Evolutionary conservation across 2,329 filamentous ascomycete genomes (phyloP).

Genomic region (Colletotrichum noveboracense): DNA sequence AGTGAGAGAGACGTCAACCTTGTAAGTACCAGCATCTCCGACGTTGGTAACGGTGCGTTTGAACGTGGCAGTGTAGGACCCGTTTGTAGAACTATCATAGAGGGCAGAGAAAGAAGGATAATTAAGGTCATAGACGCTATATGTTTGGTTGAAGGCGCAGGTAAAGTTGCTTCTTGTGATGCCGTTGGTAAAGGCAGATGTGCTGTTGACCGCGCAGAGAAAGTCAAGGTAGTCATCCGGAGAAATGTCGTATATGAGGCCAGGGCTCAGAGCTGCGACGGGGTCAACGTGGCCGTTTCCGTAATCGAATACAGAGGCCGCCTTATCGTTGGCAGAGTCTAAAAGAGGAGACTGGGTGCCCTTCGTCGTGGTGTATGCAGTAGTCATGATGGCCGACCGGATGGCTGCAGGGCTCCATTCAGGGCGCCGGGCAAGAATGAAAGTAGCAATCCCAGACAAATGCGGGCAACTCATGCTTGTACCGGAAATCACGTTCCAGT

Average conservation of each 20-base stretch:
- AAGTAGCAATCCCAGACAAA: conserved; percentile 16
- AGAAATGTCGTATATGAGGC: conserved; percentile 23
- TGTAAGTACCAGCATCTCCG: conserved; percentile 8
- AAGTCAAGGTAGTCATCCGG: conserved; percentile 27
- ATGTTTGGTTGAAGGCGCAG: background rate
- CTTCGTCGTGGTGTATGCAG: background rate
- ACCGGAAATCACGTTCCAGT: conserved; percentile 19
- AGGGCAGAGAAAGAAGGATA: conserved; percentile 18
- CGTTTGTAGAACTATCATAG: background rate
- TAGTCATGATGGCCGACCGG: conserved; percentile 20
- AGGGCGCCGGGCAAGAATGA: conserved; percentile 16
- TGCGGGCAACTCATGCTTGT: conserved; percentile 23
- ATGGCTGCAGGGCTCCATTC: conserved; percentile 13
- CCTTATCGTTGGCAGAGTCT: background rate
- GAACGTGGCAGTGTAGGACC: conserved; percentile 14
- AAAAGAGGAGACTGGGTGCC: background rate
- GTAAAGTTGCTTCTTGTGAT: conserved; percentile 10
- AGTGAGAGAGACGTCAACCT: background rate
- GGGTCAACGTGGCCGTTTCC: conserved; percentile 22
- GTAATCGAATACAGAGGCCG: conserved; percentile 6
- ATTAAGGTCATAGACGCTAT: conserved; percentile 18
- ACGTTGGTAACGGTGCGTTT: conserved; percentile 16
- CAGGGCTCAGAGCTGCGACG: conserved; percentile 27
- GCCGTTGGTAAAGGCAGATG: background rate
- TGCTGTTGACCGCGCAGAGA: conserved; percentile 27